Evolutionary conservation across 2,329 filamentous ascomycete species (phyloP).

Genomic region (Botrytis byssoidea): DNA sequence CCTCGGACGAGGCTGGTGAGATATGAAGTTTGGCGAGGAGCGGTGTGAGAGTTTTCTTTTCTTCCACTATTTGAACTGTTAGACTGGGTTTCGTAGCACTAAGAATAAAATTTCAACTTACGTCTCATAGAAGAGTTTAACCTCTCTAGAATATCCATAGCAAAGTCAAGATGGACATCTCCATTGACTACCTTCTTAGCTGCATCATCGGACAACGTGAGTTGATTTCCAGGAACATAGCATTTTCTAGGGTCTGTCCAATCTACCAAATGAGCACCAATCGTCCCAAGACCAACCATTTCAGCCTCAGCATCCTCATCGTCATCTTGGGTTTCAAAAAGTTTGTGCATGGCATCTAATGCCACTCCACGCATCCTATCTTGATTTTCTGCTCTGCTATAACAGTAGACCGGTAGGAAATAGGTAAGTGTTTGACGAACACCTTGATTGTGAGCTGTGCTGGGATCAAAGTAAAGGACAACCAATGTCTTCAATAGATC

Average conservation of each 20-base stretch:
- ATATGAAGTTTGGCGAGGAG: slow-evolving; percentile 83
- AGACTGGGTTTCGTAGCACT: not conserved
- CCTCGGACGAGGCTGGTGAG: slow-evolving; percentile 61
- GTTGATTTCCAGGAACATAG: slow-evolving; percentile 49
- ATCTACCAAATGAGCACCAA: slow-evolving; percentile 81
- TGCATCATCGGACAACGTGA: slow-evolving; percentile 50
- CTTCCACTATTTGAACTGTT: slow-evolving; percentile 59
- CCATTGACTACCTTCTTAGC: slow-evolving; percentile 67
- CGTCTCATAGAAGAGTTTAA: slow-evolving; percentile 65
- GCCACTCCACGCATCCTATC: slow-evolving; percentile 74
- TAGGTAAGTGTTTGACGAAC: slow-evolving; percentile 87
- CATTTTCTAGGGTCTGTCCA: slow-evolving; percentile 93
- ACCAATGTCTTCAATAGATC: slow-evolving; percentile 84
- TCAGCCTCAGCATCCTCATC: slow-evolving; percentile 73
- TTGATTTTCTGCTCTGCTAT: slow-evolving; percentile 79
- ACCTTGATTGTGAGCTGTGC: slow-evolving; percentile 74
- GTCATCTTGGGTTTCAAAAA: slow-evolving; percentile 70
- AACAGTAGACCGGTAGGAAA: slow-evolving; percentile 93
- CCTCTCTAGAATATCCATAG: slow-evolving; percentile 72
- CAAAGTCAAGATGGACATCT: slow-evolving; percentile 78
- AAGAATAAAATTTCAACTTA: slow-evolving; percentile 45
- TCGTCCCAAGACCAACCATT: slow-evolving; percentile 74
- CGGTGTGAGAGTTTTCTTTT: slow-evolving; percentile 76
- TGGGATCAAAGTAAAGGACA: slow-evolving; percentile 85
- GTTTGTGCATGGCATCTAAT: slow-evolving; percentile 70